Percentiles rank a stretch among this genome's conserved stretches.
Conservation (phyloP, 148 eudicot species). For the Rhododendron mucronatum region DNA sequence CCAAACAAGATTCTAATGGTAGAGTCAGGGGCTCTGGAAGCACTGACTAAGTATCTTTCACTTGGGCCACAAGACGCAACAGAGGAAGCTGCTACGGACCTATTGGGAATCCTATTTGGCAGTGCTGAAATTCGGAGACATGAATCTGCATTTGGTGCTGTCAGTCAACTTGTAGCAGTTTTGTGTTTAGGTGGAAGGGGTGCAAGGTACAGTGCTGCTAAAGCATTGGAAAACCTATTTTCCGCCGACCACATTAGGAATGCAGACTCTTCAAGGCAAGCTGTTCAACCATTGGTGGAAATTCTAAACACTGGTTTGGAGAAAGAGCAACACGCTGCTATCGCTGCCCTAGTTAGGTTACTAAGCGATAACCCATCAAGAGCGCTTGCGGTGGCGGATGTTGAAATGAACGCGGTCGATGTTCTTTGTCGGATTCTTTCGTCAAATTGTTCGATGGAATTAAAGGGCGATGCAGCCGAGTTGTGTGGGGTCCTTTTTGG, state of each 20-base stretch:
- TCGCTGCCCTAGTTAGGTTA: slow-evolving; percentile 82
- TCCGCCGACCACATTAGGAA: slow-evolving; percentile 92
- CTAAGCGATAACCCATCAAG: slow-evolving; percentile 83
- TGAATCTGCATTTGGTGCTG: slow-evolving; percentile 93
- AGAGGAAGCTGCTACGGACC: slow-evolving; percentile 95
- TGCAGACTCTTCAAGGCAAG: slow-evolving; percentile 87
- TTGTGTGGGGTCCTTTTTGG: slow-evolving; percentile 84
- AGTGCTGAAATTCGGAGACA: slow-evolving; percentile 86
- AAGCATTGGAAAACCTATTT: slow-evolving; percentile 90
- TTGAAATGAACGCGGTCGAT: slow-evolving; percentile 91
- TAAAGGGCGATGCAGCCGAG: slow-evolving; percentile 94
- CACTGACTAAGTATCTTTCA: slow-evolving; percentile 89
- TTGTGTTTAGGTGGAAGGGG: slow-evolving; percentile 97
- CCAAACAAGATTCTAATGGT: slow-evolving; percentile 91
- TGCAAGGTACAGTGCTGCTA: slow-evolving; percentile 94
- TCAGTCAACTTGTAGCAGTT: slow-evolving; percentile 88
- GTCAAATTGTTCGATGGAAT: slow-evolving; percentile 77
- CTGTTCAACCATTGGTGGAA: slow-evolving; percentile 96
- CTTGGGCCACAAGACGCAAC: slow-evolving; percentile 92
- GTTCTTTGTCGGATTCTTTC: slow-evolving; percentile 90
- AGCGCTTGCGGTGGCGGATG: slow-evolving; percentile 86
- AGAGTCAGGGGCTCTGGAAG: slow-evolving; percentile 95
- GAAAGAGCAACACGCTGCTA: slow-evolving; percentile 97
- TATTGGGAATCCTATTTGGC: slow-evolving; percentile 75
- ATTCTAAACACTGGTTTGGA: slow-evolving; percentile 82